Evolutionary conservation across 2,329 filamentous ascomycete species (phyloP), one percentile per base, ranked within the genome.

Genomic region (Botrytis medusae): DNA sequence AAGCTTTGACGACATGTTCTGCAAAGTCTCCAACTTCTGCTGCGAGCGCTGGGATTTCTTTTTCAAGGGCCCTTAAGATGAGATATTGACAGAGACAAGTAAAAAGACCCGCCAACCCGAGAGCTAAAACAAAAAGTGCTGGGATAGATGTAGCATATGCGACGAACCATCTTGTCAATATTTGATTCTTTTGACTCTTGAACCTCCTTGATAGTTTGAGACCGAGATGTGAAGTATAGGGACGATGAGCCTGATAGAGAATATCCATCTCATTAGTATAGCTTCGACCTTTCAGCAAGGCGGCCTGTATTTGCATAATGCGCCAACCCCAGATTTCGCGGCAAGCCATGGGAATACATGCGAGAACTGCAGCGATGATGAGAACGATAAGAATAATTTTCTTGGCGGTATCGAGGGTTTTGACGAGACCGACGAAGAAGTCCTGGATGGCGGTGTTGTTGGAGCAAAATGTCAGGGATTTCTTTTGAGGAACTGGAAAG

Each of bases 391-490:
- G 87, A 80, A 97, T 94, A 65, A 92, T 88, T 74, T 90, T 93
- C 79, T 90, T 90, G 64, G 93, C 92, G 32, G 88, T 87, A 71
- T 86, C 83, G n/a, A 91, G 88, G 62, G 94, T 85, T 40, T 88
- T 83, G 69, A 89, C 89, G 1, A 98, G 85, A 20, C 86, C 86
- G 73, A 91, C 85, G 82, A 99, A 99, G 85, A 98, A 98, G 76
- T 90, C 86, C 79, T 91, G 90, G 82, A 99, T 92, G 46, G 88
- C 90, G 76, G 93, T 88, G 83, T 96, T 94, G 80, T 94, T 90
- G 60, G 93, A 93, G 85, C 96, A 99, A 84, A 99, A 98, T 0
- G 88, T 91, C 71, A 99, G 86, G 54, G 90, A 85, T 82, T 97
- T 88, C 84, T 97, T 97, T 78, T 91, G 84, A 1, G 96, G 94